Conservation (phyloP, 2,329 filamentous ascomycete species). For the Alternaria rosae region DNA sequence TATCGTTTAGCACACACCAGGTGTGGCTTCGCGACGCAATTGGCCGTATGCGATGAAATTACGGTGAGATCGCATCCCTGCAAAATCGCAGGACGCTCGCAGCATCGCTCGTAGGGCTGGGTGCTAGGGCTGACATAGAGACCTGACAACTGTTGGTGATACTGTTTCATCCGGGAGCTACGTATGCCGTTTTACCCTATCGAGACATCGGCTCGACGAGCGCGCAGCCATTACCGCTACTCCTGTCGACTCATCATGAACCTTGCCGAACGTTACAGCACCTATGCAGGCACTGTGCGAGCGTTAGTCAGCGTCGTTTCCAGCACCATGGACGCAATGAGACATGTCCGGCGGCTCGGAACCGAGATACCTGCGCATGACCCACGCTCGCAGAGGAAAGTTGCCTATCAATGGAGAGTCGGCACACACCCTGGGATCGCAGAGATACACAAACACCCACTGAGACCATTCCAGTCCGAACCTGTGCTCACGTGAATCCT, state of each 20-base stretch:
- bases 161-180: not conserved
- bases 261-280: constrained; percentile 7
- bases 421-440: not conserved
- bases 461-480: not conserved
- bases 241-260: constrained; percentile 14
- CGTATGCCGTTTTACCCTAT: not conserved
- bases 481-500: not conserved
- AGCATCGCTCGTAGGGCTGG: constrained; percentile 35
- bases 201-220: constrained; percentile 5
- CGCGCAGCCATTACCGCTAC: constrained; percentile 25
- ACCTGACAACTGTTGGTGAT: not conserved
- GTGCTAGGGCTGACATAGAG: constrained; percentile 21
- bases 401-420: not conserved
- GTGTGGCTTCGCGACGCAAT: not conserved
- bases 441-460: not conserved
- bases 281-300: constrained; percentile 13
- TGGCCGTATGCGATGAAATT: constrained; percentile 4
- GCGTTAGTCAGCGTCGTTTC: constrained; percentile 7
- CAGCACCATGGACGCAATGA: constrained; percentile 19
- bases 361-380: not conserved
- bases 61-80: constrained; percentile 36
- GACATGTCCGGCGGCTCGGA: constrained; percentile 20
- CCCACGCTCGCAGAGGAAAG: not conserved
- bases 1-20: not conserved
- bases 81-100: constrained; percentile 17